Conservation (phyloP, 306 rosid genomes). For the Vicia faba region DNA sequence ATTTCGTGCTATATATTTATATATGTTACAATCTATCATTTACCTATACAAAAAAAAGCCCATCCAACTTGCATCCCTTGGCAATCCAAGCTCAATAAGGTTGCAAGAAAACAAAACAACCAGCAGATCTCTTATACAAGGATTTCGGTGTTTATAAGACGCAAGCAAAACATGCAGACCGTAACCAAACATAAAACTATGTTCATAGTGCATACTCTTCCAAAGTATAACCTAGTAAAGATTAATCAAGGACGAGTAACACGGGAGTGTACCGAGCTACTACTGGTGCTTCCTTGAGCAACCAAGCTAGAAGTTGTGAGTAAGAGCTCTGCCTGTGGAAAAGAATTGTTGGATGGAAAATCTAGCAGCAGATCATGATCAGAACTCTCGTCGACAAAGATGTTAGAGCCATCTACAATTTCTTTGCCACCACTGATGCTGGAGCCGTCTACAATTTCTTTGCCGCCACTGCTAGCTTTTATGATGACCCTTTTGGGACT, state of each 20-base stretch:
- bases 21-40: conserved; percentile 70
- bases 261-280: conserved; percentile 68
- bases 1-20: conserved; percentile 50
- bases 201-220: conserved; percentile 26
- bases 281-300: conserved; percentile 72
- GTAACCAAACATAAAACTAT: conserved; percentile 43
- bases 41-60: conserved; percentile 76
- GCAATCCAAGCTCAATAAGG: conserved; percentile 51
- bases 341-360: conserved; percentile 76
- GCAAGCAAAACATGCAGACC: conserved; percentile 47
- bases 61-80: conserved; percentile 62
- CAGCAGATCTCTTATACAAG: conserved; percentile 64
- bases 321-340: conserved; percentile 91
- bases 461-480: conserved; percentile 58
- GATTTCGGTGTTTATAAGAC: conserved; percentile 44
- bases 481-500: conserved; percentile 74
- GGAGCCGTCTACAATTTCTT: conserved; percentile 71
- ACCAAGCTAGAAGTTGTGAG: conserved; percentile 57
- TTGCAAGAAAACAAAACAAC: conserved; percentile 51
- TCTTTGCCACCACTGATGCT: conserved; percentile 79
- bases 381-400: conserved; percentile 66
- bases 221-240: conserved; percentile 31
- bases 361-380: conserved; percentile 86
- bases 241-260: conserved; percentile 52
- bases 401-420: conserved; percentile 66